Conservation (phyloP, 768 basidiomycete genomes). For the Epithele typhae region DNA sequence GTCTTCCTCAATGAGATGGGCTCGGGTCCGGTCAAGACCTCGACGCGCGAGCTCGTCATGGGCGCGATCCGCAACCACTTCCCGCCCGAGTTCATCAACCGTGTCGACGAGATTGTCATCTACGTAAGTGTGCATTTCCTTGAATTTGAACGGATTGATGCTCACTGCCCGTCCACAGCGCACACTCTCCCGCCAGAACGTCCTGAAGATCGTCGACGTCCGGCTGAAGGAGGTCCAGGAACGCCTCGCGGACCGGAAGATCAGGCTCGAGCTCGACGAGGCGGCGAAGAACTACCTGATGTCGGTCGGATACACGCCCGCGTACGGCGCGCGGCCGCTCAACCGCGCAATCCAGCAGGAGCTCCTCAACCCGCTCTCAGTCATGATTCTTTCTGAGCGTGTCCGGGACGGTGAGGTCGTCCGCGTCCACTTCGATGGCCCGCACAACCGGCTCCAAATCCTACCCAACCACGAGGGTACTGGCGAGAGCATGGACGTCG, state of each 20-base stretch:
- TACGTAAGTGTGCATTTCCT: conserved; percentile 39
- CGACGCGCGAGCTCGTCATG: conserved; percentile 68
- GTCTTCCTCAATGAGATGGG: conserved; percentile 70
- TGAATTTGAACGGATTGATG: conserved; percentile 15
- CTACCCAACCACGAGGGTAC: conserved; percentile 77
- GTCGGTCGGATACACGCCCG: conserved; percentile 72
- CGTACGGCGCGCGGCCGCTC: conserved; percentile 90
- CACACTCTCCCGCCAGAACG: conserved; percentile 67
- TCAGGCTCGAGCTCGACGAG: conserved; percentile 72
- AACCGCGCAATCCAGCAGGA: conserved; percentile 90
- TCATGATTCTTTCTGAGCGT: conserved; percentile 78
- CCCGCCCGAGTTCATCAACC: conserved; percentile 90
- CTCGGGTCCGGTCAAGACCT: conserved; percentile 60
- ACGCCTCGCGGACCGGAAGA: conserved; percentile 75
- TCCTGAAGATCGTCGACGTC: conserved; percentile 85
- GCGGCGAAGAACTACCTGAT: conserved; percentile 72
- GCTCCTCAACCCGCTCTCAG: conserved; percentile 85
- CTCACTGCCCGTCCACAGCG: conserved; percentile 49
- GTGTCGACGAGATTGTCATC: conserved; percentile 82
- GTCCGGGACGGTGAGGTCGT: conserved; percentile 80
- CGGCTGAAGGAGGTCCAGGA: conserved; percentile 83
- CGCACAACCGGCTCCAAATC: conserved; percentile 72
- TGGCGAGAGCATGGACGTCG: conserved; percentile 53
- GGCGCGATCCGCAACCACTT: conserved; percentile 79
- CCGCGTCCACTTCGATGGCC: conserved; percentile 72